Conservation (phyloP, 306 rosid genomes). For the Datisca glomerata region DNA sequence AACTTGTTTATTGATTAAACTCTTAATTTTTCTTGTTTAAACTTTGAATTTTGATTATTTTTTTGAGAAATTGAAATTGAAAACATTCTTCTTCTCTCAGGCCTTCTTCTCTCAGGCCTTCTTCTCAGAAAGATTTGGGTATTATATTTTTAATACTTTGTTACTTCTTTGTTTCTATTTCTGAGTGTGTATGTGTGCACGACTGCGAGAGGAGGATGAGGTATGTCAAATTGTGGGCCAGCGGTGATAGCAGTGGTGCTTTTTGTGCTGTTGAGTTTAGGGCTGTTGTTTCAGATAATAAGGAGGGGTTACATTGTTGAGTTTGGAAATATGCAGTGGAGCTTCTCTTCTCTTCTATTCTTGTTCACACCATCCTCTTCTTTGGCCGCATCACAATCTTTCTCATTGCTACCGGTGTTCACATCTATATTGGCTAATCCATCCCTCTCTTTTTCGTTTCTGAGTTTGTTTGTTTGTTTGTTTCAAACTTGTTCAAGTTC, state of each 20-base stretch:
- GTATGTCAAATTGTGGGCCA: slow-evolving; percentile 80
- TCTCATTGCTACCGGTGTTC: slow-evolving; percentile 50
- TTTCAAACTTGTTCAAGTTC: too few relatives aligned
- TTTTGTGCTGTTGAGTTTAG: slow-evolving; percentile 48
- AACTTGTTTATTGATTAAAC: too few relatives aligned
- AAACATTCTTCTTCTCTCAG: too few relatives aligned
- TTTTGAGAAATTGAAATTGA: too few relatives aligned
- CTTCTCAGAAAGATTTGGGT: too few relatives aligned
- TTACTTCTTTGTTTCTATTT: background rate
- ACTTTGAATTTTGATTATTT: too few relatives aligned
- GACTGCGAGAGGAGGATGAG: background rate
- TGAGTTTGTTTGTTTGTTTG: background rate
- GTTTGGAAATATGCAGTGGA: slow-evolving; percentile 58
- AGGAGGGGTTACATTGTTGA: slow-evolving; percentile 31
- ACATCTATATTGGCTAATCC: slow-evolving; percentile 37
- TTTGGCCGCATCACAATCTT: slow-evolving; percentile 67
- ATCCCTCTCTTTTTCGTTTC: background rate
- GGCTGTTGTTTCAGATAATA: slow-evolving; percentile 54
- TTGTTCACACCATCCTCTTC: slow-evolving; percentile 56
- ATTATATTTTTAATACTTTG: too few relatives aligned
- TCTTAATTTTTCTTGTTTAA: too few relatives aligned
- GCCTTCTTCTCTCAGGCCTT: too few relatives aligned
- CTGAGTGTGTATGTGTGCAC: too few relatives aligned
- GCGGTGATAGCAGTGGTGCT: slow-evolving; percentile 54
- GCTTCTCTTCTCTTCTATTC: slow-evolving; percentile 50